Percentiles rank a stretch among this genome's conserved stretches.
These are phyloP conservation scores for Annulohypoxylon nitens DNA, from an alignment of 495 filamentous ascomycete genomes.

Conservation along the genomic window DNA sequence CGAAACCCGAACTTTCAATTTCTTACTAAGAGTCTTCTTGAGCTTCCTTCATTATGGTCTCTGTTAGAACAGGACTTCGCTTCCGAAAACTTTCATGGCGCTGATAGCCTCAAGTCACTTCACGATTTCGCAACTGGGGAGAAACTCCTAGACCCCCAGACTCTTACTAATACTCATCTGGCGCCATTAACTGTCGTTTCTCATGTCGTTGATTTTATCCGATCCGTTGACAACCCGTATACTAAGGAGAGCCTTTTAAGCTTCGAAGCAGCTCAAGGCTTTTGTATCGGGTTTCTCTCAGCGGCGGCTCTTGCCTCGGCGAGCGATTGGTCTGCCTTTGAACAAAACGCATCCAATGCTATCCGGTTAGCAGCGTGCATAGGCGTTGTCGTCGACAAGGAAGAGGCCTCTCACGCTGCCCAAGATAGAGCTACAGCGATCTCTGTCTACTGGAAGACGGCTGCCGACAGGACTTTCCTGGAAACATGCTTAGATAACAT, in stretches of 20 bases:
- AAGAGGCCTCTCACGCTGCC: constrained; percentile 1
- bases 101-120: neutral
- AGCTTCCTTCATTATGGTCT: neutral
- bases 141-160: neutral
- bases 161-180: constrained; percentile 6
- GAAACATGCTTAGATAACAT: constrained; percentile 10
- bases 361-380: constrained; percentile 3
- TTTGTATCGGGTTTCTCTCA: constrained; percentile 12
- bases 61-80: neutral
- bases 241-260: neutral
- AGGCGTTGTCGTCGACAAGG: neutral
- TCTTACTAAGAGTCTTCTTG: neutral
- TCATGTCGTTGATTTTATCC: neutral
- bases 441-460: constrained; percentile 10
- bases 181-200: constrained; percentile 10
- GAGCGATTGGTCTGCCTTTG: neutral
- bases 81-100: neutral
- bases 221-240: neutral
- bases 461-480: constrained; percentile 3
- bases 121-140: constrained; percentile 7
- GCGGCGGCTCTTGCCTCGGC: constrained; percentile 6
- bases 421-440: constrained; percentile 8
- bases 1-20: neutral
- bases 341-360: constrained; percentile 2
- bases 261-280: constrained; percentile 12